Base-by-base conservation (phyloP, 495 filamentous ascomycete species). In the Achaetomiella virescens region DNA sequence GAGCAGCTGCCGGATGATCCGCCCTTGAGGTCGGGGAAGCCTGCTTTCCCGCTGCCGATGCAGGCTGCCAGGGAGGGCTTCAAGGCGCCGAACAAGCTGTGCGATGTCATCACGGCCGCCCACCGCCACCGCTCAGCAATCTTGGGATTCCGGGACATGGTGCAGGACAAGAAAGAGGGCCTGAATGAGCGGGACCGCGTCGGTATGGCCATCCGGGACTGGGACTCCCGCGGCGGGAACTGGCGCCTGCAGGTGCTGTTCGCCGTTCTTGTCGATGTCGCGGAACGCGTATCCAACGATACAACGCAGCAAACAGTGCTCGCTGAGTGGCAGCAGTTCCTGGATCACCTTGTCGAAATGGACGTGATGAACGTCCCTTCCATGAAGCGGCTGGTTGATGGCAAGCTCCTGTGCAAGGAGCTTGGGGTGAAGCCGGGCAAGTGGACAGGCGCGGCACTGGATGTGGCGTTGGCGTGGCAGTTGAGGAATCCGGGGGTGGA, bases 381-480 rank as follows among this genome's bases (percentile, higher is more conserved):
- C 5, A 59, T 89, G 17, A 84, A 83, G 62, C 77, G 78, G 10
- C 68, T 89, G 18, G 72, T 89, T 37, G 81, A 87, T 57, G 90
- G 90, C 0, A 80, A 73, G 15, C 68, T 85, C 17, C 74, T 97
- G 37, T 73, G 79, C 22, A 73, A 81, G 54, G 79, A 70, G 9
- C 68, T 97, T 15, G 75, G 76, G 0, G 75, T 74, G 2, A 79
- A 77, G 58, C 81, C 83, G 2, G 93, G 93, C 6, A 83, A 76
- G 14, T 97, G 92, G 92, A 82, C 90, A 78, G 79, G 80, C 55
- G 72, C 73, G 52, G 90, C 89, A 14, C 64, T 93, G 42, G 82
- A 88, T 8, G 71, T 86, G 15, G 82, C 84, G 27, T 77, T 93
- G 67, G 81, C 82, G 53, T 97, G 90, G 89, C 95, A 97, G 72